Conservation (phyloP, 2,329 filamentous ascomycete species). For the Neurospora crassa region DNA sequence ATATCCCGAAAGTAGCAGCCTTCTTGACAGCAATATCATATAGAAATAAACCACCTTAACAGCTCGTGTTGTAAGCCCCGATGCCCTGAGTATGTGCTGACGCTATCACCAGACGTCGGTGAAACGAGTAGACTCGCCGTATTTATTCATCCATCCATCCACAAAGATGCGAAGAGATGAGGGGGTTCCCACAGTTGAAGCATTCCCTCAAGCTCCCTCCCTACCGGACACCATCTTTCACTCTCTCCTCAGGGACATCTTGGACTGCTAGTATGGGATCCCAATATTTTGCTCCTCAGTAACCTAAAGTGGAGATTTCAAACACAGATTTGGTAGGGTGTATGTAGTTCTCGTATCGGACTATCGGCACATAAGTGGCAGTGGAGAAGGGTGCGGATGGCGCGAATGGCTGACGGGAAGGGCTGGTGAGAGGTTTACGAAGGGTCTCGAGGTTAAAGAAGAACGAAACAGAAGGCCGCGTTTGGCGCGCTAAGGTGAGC, state of each 20-base stretch:
- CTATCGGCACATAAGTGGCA: not conserved
- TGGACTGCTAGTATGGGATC: not conserved
- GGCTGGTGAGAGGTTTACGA: not conserved
- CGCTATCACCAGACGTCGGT: not conserved
- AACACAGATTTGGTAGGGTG: not conserved
- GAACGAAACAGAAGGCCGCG: not conserved
- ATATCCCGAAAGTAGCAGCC: not conserved
- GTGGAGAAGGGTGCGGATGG: not conserved
- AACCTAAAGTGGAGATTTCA: not conserved
- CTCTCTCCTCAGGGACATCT: not conserved
- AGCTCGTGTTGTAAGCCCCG: not conserved
- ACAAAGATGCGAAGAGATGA: not conserved
- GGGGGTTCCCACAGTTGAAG: not conserved
- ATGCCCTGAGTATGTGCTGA: not conserved
- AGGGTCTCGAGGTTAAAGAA: not conserved
- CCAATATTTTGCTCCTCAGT: not conserved
- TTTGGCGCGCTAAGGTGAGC: not conserved
- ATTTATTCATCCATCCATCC: not conserved
- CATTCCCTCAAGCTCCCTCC: not conserved
- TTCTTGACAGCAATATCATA: not conserved
- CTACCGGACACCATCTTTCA: not conserved
- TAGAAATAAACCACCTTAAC: not conserved
- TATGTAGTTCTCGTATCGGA: not conserved
- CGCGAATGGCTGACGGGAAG: not conserved
- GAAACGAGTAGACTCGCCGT: not conserved